phyloP scores from a whole-genome alignment of 805 yeast genomes.

The Yarrowia osloensis region DNA sequence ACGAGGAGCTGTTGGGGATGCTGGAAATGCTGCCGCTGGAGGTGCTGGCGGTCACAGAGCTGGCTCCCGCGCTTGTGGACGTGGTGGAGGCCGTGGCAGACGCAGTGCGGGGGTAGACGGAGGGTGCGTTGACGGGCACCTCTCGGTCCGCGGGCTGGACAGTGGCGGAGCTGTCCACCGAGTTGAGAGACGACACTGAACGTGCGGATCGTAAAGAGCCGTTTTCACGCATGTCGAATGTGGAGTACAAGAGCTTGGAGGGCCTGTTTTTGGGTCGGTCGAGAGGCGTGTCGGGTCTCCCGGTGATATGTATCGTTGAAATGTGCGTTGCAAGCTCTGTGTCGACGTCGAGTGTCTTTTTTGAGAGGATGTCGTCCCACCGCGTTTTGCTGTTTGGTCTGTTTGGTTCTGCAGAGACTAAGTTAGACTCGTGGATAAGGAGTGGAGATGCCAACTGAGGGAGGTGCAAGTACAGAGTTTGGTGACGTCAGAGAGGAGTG shows the following conservation, averaged over 20 bases:
- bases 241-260: not conserved
- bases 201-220: conserved; percentile 20
- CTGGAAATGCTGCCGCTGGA: conserved; percentile 20
- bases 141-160: conserved; percentile 10
- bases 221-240: not conserved
- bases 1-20: not conserved
- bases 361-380: not conserved
- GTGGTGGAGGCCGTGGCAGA: conserved; percentile 9
- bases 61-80: conserved; percentile 6
- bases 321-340: not conserved
- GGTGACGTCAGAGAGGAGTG: conserved; percentile 5
- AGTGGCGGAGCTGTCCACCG: conserved; percentile 17
- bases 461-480: not conserved
- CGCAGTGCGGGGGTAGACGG: conserved; percentile 20
- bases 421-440: conserved; percentile 27
- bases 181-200: conserved; percentile 10
- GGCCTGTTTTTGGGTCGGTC: not conserved
- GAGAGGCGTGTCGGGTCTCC: not conserved
- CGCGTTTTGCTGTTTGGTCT: conserved; percentile 1
- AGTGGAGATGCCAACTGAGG: conserved; percentile 8
- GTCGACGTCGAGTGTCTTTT: not conserved
- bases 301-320: not conserved
- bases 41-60: not conserved
- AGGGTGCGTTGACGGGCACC: not conserved
- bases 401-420: conserved; percentile 16